phyloP scores from a whole-genome alignment of 441 rosid species.

The Erysimum cheiri region DNA sequence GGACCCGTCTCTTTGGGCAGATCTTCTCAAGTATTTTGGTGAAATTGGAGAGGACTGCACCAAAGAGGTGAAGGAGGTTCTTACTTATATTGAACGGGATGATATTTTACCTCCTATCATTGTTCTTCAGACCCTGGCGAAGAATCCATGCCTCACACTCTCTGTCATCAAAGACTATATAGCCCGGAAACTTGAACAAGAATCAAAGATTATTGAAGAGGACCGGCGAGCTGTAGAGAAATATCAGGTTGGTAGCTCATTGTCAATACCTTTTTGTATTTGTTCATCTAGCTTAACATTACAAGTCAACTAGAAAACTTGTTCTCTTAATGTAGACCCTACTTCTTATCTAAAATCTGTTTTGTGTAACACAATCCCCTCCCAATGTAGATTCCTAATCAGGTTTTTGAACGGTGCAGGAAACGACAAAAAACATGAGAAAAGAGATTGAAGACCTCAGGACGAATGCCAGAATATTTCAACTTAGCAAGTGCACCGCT shows the following conservation, averaged over 20 bases:
- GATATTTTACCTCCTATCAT: slow-evolving; percentile 95
- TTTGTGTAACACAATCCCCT: not conserved
- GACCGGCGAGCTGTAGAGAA: slow-evolving; percentile 90
- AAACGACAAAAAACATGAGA: slow-evolving; percentile 78
- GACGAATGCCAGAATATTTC: slow-evolving; percentile 95
- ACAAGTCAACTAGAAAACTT: slow-evolving; percentile 8
- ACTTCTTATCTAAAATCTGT: not conserved
- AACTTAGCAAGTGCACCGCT: slow-evolving; percentile 96
- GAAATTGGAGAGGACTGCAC: slow-evolving; percentile 98
- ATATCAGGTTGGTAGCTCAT: slow-evolving; percentile 72
- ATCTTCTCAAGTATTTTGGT: slow-evolving; percentile 94
- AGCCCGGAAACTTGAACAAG: slow-evolving; percentile 95
- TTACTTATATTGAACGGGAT: slow-evolving; percentile 88
- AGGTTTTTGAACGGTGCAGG: slow-evolving; percentile 55
- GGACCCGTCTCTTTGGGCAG: slow-evolving; percentile 98
- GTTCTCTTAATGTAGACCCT: not conserved
- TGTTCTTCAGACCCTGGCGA: slow-evolving; percentile 88
- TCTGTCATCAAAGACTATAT: slow-evolving; percentile 95
- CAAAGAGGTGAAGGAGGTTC: slow-evolving; percentile 93
- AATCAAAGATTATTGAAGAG: slow-evolving; percentile 91
- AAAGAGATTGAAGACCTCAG: slow-evolving; percentile 94
- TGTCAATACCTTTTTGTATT: not conserved
- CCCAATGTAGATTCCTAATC: not conserved
- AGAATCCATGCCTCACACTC: slow-evolving; percentile 93
- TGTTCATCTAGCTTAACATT: not conserved